These are phyloP conservation scores for Magnaporthiopsis rhizophila DNA, from an alignment of 2,329 filamentous ascomycete genomes.

Conservation along the genomic window DNA sequence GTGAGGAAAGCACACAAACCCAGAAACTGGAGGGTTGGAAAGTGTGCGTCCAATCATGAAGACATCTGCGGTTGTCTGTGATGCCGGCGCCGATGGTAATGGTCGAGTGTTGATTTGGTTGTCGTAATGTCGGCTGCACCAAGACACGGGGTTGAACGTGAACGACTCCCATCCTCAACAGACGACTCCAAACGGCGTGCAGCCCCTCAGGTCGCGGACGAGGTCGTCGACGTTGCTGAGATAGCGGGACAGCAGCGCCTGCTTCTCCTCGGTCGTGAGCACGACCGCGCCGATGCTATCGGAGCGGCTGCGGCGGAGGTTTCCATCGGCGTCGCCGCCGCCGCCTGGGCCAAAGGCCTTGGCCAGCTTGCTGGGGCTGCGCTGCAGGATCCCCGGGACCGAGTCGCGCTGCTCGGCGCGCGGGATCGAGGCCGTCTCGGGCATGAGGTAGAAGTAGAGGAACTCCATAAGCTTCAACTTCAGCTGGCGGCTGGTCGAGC, in stretches of 20 bases:
- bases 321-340: slow-evolving; percentile 15
- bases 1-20: too few species aligned
- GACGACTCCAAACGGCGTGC: slow-evolving; percentile 62
- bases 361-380: slow-evolving; percentile 61
- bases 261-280: slow-evolving; percentile 74
- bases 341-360: slow-evolving; percentile 42
- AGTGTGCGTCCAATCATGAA: too few species aligned
- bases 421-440: slow-evolving; percentile 61
- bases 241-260: slow-evolving; percentile 66
- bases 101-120: too few species aligned
- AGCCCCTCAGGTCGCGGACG: slow-evolving; percentile 74
- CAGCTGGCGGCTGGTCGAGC: slow-evolving; percentile 76
- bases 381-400: slow-evolving; percentile 48
- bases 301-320: slow-evolving; percentile 5
- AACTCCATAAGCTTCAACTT: slow-evolving; percentile 97
- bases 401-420: slow-evolving; percentile 28
- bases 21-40: too few species aligned
- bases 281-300: slow-evolving; percentile 30
- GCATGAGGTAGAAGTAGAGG: slow-evolving; percentile 97
- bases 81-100: too few species aligned
- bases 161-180: slow-evolving; percentile 22
- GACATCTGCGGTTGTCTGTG: too few species aligned
- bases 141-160: too few species aligned
- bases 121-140: too few species aligned
- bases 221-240: slow-evolving; percentile 77